Conservation (phyloP, 108 stramenopile genomes). For the Cyclostephanos invisitatus region DNA sequence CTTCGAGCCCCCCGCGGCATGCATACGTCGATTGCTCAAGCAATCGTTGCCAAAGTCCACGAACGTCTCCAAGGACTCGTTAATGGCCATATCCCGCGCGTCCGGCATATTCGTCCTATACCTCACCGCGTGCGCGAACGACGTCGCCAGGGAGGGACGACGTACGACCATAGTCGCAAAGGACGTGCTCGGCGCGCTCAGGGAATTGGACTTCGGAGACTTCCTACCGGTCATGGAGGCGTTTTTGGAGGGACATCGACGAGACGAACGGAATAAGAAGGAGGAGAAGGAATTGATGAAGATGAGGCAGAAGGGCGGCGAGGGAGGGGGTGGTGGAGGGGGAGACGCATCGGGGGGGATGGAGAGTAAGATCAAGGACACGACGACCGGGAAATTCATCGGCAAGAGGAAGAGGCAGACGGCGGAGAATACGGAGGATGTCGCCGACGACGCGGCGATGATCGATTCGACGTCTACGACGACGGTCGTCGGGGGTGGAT, state of each 20-base stretch:
- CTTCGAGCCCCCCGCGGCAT: slow-evolving; percentile 91
- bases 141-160: slow-evolving; percentile 84
- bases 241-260: slow-evolving; percentile 77
- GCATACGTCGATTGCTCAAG: slow-evolving; percentile 87
- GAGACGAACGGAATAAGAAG: slow-evolving; percentile 65
- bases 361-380: not conserved
- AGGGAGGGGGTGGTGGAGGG: not conserved
- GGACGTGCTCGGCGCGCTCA: slow-evolving; percentile 83
- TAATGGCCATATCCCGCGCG: slow-evolving; percentile 81
- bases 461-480: slow-evolving; percentile 32
- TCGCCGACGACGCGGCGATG: slow-evolving; percentile 2
- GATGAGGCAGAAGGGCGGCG: not conserved
- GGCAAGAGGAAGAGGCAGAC: not conserved
- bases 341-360: no score
- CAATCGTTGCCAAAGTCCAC: slow-evolving; percentile 71
- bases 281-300: slow-evolving; percentile 27
- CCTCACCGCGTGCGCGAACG: slow-evolving; percentile 92
- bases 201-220: slow-evolving; percentile 88
- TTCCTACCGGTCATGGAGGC: slow-evolving; percentile 64
- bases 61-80: slow-evolving; percentile 88
- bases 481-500: not conserved
- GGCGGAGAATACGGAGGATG: not conserved
- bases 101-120: slow-evolving; percentile 91
- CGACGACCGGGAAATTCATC: slow-evolving; percentile 3
- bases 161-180: slow-evolving; percentile 87